Conservation (phyloP, 192 early-diverging fungal genomes). For the Coemansia brasiliensis region DNA sequence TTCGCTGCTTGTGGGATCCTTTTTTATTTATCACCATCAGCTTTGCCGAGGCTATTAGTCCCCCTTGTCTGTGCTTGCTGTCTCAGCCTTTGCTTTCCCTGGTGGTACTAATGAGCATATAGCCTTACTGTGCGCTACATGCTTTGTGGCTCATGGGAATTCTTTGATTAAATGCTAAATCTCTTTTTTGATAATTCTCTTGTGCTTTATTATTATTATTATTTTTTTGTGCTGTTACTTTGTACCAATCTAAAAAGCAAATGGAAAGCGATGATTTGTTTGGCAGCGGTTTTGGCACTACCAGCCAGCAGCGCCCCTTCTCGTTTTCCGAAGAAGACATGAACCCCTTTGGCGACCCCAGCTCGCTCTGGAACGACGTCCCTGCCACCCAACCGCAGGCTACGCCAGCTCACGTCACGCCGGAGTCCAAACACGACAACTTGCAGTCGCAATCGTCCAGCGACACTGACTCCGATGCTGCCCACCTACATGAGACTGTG, state of each 20-base stretch:
- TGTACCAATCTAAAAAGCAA: not conserved
- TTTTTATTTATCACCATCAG: too few species aligned
- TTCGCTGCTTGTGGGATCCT: not conserved
- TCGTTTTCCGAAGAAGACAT: constrained; percentile 46
- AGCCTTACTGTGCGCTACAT: too few species aligned
- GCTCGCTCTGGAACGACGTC: constrained; percentile 31
- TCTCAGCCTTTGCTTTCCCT: too few species aligned
- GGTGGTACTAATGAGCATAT: too few species aligned
- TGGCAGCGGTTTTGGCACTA: constrained; percentile 36
- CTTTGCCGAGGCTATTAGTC: too few species aligned
- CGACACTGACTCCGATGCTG: constrained; percentile 4
- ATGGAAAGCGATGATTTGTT: constrained; percentile 46
- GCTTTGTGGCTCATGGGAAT: too few species aligned
- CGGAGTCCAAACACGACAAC: too few species aligned
- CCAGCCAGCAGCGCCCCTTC: constrained; percentile 29
- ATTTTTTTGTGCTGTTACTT: too few species aligned
- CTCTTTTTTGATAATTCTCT: not conserved
- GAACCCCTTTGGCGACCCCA: constrained; percentile 44
- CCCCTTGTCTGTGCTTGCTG: too few species aligned
- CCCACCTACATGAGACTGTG: constrained; percentile 7
- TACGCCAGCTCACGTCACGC: not conserved
- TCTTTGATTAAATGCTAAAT: constrained; percentile 1
- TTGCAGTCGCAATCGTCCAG: not conserved
- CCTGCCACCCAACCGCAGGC: not conserved
- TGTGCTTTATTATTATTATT: too few species aligned